Base-by-base conservation (phyloP, 345 rosid genomes). In the Gossypium thurberi region DNA sequence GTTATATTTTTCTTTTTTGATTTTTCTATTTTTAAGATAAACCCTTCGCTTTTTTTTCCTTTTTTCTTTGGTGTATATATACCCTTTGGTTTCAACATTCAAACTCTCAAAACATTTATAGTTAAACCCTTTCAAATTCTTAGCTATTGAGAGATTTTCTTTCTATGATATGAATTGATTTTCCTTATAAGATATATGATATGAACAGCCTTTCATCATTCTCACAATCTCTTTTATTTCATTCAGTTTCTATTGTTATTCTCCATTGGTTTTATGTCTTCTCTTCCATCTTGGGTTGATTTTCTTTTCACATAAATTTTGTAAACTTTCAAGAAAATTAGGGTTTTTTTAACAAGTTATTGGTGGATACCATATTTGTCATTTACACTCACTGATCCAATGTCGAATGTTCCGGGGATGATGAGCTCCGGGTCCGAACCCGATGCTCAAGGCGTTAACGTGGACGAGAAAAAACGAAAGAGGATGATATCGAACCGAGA, bases 241-340 rank as follows among this genome's bases (percentile, higher is more conserved):
- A 73, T 28, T 73, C 75, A 33, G 46, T 73, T 2, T 73, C 75
- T 2, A 48, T 73, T 47, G 75, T 73, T 8, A 59, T 73, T 50
- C 75, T 73, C 50, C 57, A 73, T 61, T 73, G 75, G 75, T 73
- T 73, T 60, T 73, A 73, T 52, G 57, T 61, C 18, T 61, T 73
- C 75, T 61, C 75, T 11, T 17, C 15, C 5, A 43, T 14, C 37
- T 48, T 8, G 43, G 56, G 18, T 59, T 47, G 25, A 72, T 43
- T 57, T 12, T 15, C 53, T 3, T 56, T 18, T 20, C 47, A 20
- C 0, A 23, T 21, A 21, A 23, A 23, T 3, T 56, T 57, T 56
- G 13, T 26, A 9, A 13, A 17, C 40, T 11, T 20, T 40, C 10
- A 55, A 18, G 18, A 7, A 52, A n/a, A 3, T 53, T 43, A n/a